phyloP scores from a whole-genome alignment of 257 asterid species.

The Osmanthus fragrans region DNA sequence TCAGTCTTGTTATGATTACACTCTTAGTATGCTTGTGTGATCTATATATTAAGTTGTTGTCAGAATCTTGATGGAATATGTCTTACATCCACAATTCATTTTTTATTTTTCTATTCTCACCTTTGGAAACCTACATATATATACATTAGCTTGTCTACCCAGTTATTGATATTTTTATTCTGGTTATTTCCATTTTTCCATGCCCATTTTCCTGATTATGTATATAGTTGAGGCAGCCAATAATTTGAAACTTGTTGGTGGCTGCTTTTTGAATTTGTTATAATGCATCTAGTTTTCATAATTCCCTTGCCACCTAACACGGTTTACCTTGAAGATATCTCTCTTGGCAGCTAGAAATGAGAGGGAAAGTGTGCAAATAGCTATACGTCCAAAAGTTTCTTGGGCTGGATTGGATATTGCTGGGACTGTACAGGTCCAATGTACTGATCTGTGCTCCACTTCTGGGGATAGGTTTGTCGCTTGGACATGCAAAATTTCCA shows the following conservation, averaged over 20 bases:
- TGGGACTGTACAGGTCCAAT: slow-evolving; percentile 80
- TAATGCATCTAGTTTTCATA: neutral
- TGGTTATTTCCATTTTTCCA: neutral
- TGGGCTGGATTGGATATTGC: slow-evolving; percentile 82
- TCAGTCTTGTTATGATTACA: slow-evolving; percentile 3
- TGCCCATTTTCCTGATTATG: slow-evolving; percentile 4
- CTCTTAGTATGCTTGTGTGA: slow-evolving; percentile 10
- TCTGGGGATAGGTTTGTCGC: slow-evolving; percentile 80
- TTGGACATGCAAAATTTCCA: slow-evolving; percentile 12
- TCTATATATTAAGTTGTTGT: neutral
- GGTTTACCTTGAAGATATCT: slow-evolving; percentile 72
- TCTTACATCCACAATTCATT: neutral
- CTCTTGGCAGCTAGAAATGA: slow-evolving; percentile 96
- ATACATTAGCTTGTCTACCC: slow-evolving; percentile 14
- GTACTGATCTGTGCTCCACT: slow-evolving; percentile 72
- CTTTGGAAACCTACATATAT: slow-evolving; percentile 13
- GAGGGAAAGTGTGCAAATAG: slow-evolving; percentile 94
- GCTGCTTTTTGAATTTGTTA: slow-evolving; percentile 6
- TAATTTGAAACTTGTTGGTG: slow-evolving; percentile 5
- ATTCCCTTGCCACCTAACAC: slow-evolving; percentile 33
- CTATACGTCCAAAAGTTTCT: slow-evolving; percentile 89
- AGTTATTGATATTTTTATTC: neutral
- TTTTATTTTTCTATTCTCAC: neutral
- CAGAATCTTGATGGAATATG: neutral
- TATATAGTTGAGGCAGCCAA: neutral